Conservation (phyloP, 139 green algal species). For the Nannochloris sp. region DNA sequence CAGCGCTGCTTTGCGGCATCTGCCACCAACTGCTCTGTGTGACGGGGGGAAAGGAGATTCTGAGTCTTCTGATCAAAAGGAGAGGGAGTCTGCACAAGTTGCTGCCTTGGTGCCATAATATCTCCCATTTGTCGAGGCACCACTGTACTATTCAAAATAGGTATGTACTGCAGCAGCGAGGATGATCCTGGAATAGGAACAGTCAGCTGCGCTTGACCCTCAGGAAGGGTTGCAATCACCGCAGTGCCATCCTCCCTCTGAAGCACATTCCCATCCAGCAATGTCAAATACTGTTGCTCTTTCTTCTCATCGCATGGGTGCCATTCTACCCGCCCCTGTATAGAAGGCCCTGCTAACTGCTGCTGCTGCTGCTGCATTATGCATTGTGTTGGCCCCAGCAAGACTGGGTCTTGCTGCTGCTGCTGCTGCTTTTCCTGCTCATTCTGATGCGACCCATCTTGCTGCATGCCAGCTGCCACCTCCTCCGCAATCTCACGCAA, state of each 20-base stretch:
- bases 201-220: neutral
- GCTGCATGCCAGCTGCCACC: neutral
- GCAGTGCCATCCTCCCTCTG: constrained; percentile 8
- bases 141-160: constrained; percentile 5
- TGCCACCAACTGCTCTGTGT: neutral
- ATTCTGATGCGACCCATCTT: neutral
- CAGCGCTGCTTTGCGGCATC: neutral
- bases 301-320: neutral
- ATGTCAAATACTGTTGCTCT: constrained; percentile 10
- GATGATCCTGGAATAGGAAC: constrained; percentile 6
- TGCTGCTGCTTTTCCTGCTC: too few species aligned
- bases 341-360: neutral
- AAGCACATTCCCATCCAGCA: constrained; percentile 8
- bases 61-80: neutral
- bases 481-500: constrained; percentile 1
- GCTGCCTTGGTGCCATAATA: neutral
- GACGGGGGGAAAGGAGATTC: neutral
- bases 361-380: too few species aligned
- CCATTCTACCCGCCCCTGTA: neutral
- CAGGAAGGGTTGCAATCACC: constrained; percentile 3
- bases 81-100: constrained; percentile 3
- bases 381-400: too few species aligned
- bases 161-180: constrained; percentile 12
- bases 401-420: too few species aligned
- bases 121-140: neutral